These are phyloP conservation scores for Nitzschia sp. DNA, from an alignment of 108 stramenopile species.

Conservation along the genomic window DNA sequence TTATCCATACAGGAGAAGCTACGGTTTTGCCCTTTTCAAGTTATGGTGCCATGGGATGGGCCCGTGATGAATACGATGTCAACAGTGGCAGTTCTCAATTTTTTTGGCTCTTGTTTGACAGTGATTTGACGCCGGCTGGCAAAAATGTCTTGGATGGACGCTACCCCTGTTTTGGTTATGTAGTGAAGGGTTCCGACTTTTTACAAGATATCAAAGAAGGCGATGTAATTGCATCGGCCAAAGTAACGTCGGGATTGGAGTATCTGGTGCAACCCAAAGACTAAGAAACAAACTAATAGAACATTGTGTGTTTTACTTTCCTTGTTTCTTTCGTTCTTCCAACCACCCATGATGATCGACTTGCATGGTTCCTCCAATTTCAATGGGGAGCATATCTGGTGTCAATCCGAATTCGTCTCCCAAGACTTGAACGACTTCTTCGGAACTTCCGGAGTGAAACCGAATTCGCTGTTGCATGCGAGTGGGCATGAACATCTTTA, in stretches of 20 bases:
- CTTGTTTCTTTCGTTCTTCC: neutral
- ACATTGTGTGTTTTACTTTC: conserved; percentile 13
- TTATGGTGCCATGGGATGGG: conserved; percentile 98
- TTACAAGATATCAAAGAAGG: conserved; percentile 92
- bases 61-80: conserved; percentile 92
- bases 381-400: neutral
- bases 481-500: conserved; percentile 58
- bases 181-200: conserved; percentile 90
- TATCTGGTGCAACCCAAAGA: conserved; percentile 39
- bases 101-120: conserved; percentile 97
- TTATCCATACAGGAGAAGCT: conserved; percentile 62
- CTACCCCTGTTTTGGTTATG: conserved; percentile 94
- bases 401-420: conserved; percentile 14
- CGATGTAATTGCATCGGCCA: conserved; percentile 91
- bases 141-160: conserved; percentile 97
- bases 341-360: conserved; percentile 12
- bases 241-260: conserved; percentile 80
- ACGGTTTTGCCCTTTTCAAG: conserved; percentile 90
- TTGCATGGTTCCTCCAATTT: conserved; percentile 8
- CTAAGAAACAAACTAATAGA: no score
- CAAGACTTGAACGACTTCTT: conserved; percentile 44
- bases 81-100: conserved; percentile 94
- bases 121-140: conserved; percentile 97
- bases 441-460: conserved; percentile 48
- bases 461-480: conserved; percentile 53